A percentile compares a stretch with the other conserved stretches of the same genome.
These are phyloP conservation scores for Dioszegia aurantiaca DNA, from an alignment of 768 basidiomycete species.

Conservation along the genomic window DNA sequence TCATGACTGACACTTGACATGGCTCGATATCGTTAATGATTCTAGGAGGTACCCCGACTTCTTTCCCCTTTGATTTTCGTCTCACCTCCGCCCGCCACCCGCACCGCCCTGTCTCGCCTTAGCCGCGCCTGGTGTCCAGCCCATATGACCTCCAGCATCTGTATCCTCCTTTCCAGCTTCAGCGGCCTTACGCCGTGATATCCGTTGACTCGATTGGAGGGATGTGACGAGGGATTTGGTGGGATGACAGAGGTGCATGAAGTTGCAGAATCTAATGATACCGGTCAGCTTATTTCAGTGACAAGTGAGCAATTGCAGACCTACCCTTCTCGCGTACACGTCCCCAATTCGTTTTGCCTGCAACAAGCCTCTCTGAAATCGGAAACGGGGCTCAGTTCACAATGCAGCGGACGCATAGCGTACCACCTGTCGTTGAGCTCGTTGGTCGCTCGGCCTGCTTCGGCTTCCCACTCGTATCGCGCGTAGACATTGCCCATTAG, in stretches of 20 bases:
- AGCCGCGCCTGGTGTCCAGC: conserved; percentile 39
- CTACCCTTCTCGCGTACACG: conserved; percentile 80
- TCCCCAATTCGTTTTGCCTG: conserved; percentile 96
- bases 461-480: conserved; percentile 97
- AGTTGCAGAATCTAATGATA: conserved; percentile 96
- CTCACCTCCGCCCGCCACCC: conserved; percentile 12
- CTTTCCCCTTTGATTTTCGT: too few relatives aligned
- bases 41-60: too few relatives aligned
- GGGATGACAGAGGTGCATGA: conserved; percentile 91
- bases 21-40: too few relatives aligned
- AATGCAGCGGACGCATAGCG: conserved; percentile 90
- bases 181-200: conserved; percentile 51
- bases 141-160: conserved; percentile 29
- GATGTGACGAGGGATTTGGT: conserved; percentile 77
- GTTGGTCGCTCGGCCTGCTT: conserved; percentile 89
- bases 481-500: conserved; percentile 97
- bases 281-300: conserved; percentile 3
- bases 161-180: conserved; percentile 15
- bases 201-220: conserved; percentile 73
- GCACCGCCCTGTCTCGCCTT: conserved; percentile 24
- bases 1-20: too few relatives aligned
- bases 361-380: conserved; percentile 99
- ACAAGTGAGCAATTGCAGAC: too few relatives aligned
- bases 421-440: conserved; percentile 96
- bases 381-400: conserved; percentile 96